Evolutionary conservation across 208 protist species (phyloP).

Genomic region (Leishmania aethiopica): DNA sequence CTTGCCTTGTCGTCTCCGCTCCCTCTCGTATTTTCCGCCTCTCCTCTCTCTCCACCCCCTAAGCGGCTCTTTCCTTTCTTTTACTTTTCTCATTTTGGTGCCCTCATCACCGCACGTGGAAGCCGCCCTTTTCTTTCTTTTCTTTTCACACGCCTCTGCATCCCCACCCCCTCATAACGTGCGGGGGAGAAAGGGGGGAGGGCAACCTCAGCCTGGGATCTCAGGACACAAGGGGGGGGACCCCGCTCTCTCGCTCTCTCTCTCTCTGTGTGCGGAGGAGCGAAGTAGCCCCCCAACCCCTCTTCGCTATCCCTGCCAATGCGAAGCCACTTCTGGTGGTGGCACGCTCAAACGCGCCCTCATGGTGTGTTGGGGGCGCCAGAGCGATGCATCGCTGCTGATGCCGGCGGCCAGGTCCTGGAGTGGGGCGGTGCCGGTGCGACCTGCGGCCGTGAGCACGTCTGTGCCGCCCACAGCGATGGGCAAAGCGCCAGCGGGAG

Average conservation of each 20-base stretch:
- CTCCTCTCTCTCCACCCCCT: not conserved
- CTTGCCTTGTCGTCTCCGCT: not conserved
- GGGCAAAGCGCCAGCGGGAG: no score
- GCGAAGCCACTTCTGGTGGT: not conserved
- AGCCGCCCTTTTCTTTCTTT: not conserved
- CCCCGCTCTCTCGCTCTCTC: not conserved
- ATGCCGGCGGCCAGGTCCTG: not conserved
- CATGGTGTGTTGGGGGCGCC: not conserved
- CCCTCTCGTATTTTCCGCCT: not conserved
- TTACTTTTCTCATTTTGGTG: not conserved
- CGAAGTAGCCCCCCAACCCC: not conserved
- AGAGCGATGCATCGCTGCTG: not conserved
- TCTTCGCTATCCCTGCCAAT: not conserved
- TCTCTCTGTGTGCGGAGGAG: not conserved
- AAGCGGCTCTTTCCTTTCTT: not conserved
- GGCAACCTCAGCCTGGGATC: not conserved
- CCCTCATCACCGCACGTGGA: not conserved
- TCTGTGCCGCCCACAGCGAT: no score
- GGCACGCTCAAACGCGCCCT: not conserved
- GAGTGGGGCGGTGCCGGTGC: not conserved
- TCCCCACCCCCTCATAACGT: not conserved
- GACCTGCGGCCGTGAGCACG: not conserved
- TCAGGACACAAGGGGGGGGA: not conserved
- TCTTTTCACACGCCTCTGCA: not conserved
- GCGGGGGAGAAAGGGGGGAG: not conserved